phyloP scores from a whole-genome alignment of 2,329 filamentous ascomycete species.

The Phialophora macrospora region DNA sequence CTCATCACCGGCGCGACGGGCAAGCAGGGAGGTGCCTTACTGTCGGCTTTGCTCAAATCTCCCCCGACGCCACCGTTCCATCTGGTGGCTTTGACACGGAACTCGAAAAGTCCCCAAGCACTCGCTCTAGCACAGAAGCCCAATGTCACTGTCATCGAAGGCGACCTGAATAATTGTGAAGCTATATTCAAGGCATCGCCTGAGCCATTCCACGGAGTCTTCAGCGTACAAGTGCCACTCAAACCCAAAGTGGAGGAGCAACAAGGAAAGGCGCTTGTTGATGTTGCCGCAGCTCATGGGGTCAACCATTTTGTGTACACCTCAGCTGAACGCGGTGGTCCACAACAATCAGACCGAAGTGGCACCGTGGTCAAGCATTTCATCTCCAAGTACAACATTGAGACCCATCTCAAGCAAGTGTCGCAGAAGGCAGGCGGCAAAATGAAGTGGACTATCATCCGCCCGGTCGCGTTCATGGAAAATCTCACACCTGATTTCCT shows the following conservation, averaged over 20 bases:
- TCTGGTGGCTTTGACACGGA: slow-evolving; percentile 38
- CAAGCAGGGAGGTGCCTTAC: slow-evolving; percentile 55
- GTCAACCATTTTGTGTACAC: slow-evolving; percentile 49
- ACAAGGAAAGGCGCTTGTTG: slow-evolving; percentile 48
- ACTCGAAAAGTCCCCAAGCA: slow-evolving; percentile 31
- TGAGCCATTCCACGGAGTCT: slow-evolving; percentile 37
- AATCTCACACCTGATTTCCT: slow-evolving; percentile 37
- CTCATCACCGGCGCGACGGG: slow-evolving; percentile 58
- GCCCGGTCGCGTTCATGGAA: slow-evolving; percentile 41
- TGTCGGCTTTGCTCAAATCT: slow-evolving; percentile 49
- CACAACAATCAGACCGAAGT: slow-evolving; percentile 40
- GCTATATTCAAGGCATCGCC: slow-evolving; percentile 32
- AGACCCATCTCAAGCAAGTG: slow-evolving; percentile 43
- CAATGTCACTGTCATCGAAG: slow-evolving; percentile 34
- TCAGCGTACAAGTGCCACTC: slow-evolving; percentile 32
- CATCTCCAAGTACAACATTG: slow-evolving; percentile 40
- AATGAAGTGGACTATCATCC: slow-evolving; percentile 40
- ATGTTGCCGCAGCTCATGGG: slow-evolving; percentile 43
- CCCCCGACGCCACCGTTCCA: slow-evolving; percentile 45
- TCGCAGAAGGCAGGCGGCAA: slow-evolving; percentile 31
- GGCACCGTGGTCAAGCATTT: slow-evolving; percentile 41
- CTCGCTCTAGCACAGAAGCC: slow-evolving; percentile 26
- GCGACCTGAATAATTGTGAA: slow-evolving; percentile 33
- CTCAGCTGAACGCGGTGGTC: slow-evolving; percentile 46
- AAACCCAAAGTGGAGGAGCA: slow-evolving; percentile 40